phyloP scores from a whole-genome alignment of 805 yeast species.

The Saturnispora quitensis region DNA sequence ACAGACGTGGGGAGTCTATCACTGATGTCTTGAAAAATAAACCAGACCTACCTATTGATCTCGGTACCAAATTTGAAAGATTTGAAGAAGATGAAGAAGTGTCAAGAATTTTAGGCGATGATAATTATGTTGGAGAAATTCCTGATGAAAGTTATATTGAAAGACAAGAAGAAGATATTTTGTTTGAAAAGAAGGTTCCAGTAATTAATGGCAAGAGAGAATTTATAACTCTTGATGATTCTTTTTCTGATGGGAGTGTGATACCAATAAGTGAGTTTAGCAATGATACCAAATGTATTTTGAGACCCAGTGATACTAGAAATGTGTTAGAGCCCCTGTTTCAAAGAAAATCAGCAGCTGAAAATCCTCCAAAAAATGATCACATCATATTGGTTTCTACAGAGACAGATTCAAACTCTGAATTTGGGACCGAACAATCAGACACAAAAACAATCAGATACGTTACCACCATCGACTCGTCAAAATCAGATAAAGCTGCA shows the following conservation, averaged over 20 bases:
- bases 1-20: background rate
- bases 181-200: background rate
- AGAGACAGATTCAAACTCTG: background rate
- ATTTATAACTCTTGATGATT: background rate
- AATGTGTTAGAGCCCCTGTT: background rate
- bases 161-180: conserved; percentile 1
- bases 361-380: too few relatives aligned
- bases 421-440: background rate
- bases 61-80: background rate
- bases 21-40: background rate
- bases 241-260: conserved; percentile 3
- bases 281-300: background rate
- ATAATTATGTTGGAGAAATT: conserved; percentile 8
- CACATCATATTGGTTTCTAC: background rate
- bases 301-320: background rate
- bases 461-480: background rate
- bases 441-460: background rate
- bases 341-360: background rate
- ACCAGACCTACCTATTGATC: background rate
- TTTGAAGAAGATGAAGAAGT: conserved; percentile 12
- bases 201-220: background rate
- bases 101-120: conserved; percentile 9
- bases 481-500: background rate
- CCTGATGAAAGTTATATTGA: conserved; percentile 4
- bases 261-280: background rate